These are phyloP conservation scores for Monilinia polystroma DNA, from an alignment of 2,329 filamentous ascomycete species.

Conservation along the genomic window DNA sequence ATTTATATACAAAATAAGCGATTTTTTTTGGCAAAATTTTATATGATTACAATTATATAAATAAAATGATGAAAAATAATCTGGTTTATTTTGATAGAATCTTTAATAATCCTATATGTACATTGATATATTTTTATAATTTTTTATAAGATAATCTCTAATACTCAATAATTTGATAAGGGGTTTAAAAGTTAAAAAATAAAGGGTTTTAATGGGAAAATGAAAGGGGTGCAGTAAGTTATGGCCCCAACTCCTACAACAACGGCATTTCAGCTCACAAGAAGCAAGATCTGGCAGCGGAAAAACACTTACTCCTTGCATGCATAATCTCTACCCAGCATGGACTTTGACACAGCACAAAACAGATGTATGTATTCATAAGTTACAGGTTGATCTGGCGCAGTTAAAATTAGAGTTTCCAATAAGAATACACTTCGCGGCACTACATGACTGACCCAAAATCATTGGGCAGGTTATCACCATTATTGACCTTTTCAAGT, in stretches of 20 bases:
- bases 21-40: too few species aligned
- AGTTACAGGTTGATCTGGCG: constrained; percentile 5
- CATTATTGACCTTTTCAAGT: not conserved
- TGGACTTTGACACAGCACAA: not conserved
- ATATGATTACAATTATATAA: too few species aligned
- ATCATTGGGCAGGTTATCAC: not conserved
- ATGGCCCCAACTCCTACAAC: not conserved
- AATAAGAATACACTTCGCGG: constrained; percentile 5
- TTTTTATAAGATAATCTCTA: too few species aligned
- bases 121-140: too few species aligned
- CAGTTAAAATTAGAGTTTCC: not conserved
- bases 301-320: constrained; percentile 13
- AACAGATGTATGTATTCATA: not conserved
- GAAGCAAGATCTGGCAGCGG: constrained; percentile 18
- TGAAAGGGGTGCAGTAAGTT: too few species aligned
- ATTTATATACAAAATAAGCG: too few species aligned
- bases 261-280: constrained; percentile 4
- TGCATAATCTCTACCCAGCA: constrained; percentile 10
- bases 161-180: too few species aligned
- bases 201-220: too few species aligned
- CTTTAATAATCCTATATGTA: too few species aligned
- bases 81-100: too few species aligned
- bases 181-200: too few species aligned
- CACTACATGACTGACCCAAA: constrained; percentile 2
- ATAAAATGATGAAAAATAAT: too few species aligned